Evolutionary conservation across 352 stramenopile genomes (phyloP), one percentile per base, ranked within the genome.

Genomic region (Globisporangium acanthophoron): DNA sequence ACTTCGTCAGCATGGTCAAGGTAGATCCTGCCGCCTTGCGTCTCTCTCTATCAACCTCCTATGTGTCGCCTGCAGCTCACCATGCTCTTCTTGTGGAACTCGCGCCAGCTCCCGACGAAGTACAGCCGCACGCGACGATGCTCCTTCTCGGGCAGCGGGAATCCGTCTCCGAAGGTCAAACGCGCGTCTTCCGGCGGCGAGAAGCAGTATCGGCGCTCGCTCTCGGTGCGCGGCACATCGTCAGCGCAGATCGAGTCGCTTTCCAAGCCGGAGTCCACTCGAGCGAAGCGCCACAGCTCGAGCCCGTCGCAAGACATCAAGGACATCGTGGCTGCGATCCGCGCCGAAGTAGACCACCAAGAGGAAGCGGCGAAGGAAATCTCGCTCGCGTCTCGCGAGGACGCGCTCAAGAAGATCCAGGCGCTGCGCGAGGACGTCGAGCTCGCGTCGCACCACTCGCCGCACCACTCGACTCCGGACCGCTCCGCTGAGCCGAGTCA

Each of bases 1-100:
- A 92, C 59, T 92, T 90, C 54, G 65, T 65, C 39, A 87, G 85
- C 31, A 79, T 92, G 66, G 70, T 91, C 60, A 84, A 80, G 58
- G 58, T 70, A 33, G 13, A 12, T 15, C 12, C 3, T 16, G 12
- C 37, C 11, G 2, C 37, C 9, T 13, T 43, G 33, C 12, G 37
- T 3, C 8, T 16, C 37, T 16, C 37, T 43, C 37, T 18, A 12
- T 40, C 35, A 27, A 27, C 2, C 35, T 40, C 35, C 11, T 15
- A 15, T 15, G 8, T 7, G 16, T 6, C n/a, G n/a, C 27, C 16
- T 20, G 9, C 7, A 12, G n/a, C 44, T 49, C n/a, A 49, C 44
- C 3, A 9, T 16, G n/a, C 21, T 49, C 44, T 0, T 3, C 20
- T 18, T 16, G 44, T 31, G 1, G 3, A 2, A 21, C 21, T 12